Evolutionary conservation across 78 protist species (phyloP), one percentile per base, ranked within the genome.

Genomic region (Polysphondylium violaceum): DNA sequence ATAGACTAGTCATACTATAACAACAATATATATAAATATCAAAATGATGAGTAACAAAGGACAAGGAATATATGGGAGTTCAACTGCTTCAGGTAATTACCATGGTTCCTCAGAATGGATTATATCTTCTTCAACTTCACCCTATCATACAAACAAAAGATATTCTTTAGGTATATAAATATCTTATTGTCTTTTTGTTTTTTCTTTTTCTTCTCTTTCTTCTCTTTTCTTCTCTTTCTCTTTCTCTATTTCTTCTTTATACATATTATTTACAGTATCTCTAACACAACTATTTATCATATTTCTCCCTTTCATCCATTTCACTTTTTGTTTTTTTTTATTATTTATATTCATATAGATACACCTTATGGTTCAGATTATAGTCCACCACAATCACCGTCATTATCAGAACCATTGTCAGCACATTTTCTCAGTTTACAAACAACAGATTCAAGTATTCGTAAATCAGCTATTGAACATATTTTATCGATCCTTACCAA

Each of bases 311-410:
- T n/a, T n/a, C n/a, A n/a, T n/a, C n/a, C n/a, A n/a, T n/a, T n/a
- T n/a, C n/a, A n/a, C n/a, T n/a, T n/a, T n/a, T n/a, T n/a, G n/a
- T n/a, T n/a, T n/a, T 12, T 29, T 59, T 59, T 59, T n/a, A 59
- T 58, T 21, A 58, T 27, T 58, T 21, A 23, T 58, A 56, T 21
- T 14, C 0, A 5, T 27, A 21, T 38, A 65, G 73, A 65, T 40
- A 44, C 73, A 38, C 73, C 73, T 16, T 65, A 36, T 65, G 50
- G 73, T 38, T 65, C 73, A 38, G 73, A 79, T 55, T 65, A 64
- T 65, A 64, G 76, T 33, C 88, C 88, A 21, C 88, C 88, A 12
- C 64, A 67, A 31, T 78, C 88, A 78, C 88, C 88, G 9, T 35
- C 25, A 25, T 68, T 51, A 40, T 53, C 79, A 14, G 88, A 78